Base-by-base conservation (phyloP, 148 eudicot genomes). In the Cornus suecica region DNA sequence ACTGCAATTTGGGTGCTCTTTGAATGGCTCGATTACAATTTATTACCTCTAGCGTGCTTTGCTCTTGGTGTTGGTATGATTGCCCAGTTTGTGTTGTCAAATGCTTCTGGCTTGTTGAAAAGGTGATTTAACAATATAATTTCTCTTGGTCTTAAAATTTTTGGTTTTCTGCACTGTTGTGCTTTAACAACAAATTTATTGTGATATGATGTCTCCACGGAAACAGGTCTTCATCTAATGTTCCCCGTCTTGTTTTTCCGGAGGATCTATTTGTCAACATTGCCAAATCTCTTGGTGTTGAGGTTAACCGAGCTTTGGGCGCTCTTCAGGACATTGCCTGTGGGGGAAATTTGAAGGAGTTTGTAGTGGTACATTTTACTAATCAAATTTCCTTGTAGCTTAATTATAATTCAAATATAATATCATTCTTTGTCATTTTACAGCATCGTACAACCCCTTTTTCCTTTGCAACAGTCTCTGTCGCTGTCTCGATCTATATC, bases 11-110 rank as follows among this genome's bases (percentile, higher is more conserved):
- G 97, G 97, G 88, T 88, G 78, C 81, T 92, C 63, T 95, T 95
- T 74, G 93, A 92, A 80, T 95, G 97, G 97, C 92, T 91, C 11
- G 83, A 92, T 58, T 95, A 90, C 83, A 72, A 92, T 83, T 83
- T 92, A 69, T 82, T 95, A 13, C 56, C 92, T 32, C 83, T 94
- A 13, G 37, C 84, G 34, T 89, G 90, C 81, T 89, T 90, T 65
- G 86, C 73, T 74, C 74, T 90, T 80, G 80, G 78, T 32, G 20
- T 88, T 76, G 85, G 88, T 54, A 80, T 94, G 96, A 24, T 87
- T 51, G 89, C 66, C 68, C 94, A 92, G 81, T 92, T 90, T 78
- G 71, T 88, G 75, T 90, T 88, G 96, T 68, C 89, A 70, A 92
- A 88, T 80, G 97, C 90, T 76, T 89, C 95, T 5, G 87, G 90